These are phyloP conservation scores for Cymbopogon citratus DNA, from an alignment of 176 grass and related monocot genomes.

Conservation along the genomic window DNA sequence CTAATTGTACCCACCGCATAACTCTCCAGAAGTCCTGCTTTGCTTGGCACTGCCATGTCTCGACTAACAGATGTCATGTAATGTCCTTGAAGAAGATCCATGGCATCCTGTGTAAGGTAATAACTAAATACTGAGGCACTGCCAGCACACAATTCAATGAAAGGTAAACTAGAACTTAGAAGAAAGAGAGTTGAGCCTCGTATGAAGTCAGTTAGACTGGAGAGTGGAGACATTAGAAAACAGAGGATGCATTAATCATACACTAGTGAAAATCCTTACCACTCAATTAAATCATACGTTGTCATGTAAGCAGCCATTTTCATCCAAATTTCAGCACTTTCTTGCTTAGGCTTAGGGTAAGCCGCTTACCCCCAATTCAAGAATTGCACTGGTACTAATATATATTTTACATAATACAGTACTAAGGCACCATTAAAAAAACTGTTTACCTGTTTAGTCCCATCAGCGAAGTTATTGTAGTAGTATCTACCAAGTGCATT, in stretches of 20 bases:
- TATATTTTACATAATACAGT: neutral
- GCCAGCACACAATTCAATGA: neutral
- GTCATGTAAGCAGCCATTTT: neutral
- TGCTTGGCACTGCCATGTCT: slow-evolving; percentile 56
- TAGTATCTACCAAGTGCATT: slow-evolving; percentile 92
- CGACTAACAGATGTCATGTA: slow-evolving; percentile 74
- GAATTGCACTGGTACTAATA: neutral
- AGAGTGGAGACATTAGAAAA: neutral
- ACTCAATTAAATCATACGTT: neutral
- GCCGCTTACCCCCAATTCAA: neutral
- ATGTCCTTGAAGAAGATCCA: slow-evolving; percentile 98
- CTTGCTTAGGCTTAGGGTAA: neutral
- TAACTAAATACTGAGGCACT: slow-evolving; percentile 9
- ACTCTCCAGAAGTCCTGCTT: slow-evolving; percentile 66
- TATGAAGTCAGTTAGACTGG: neutral
- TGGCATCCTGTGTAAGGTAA: slow-evolving; percentile 67
- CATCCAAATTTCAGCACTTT: neutral
- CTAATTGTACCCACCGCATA: slow-evolving; percentile 68
- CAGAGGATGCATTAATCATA: neutral
- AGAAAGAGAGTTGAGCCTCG: neutral
- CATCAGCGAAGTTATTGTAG: slow-evolving; percentile 90
- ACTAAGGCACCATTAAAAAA: slow-evolving; percentile 2
- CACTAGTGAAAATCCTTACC: neutral
- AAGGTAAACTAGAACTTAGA: neutral
- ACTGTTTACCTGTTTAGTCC: slow-evolving; percentile 77